phyloP scores from a whole-genome alignment of 1,284 basidiomycete genomes.

The Cystobasidium pallidum region DNA sequence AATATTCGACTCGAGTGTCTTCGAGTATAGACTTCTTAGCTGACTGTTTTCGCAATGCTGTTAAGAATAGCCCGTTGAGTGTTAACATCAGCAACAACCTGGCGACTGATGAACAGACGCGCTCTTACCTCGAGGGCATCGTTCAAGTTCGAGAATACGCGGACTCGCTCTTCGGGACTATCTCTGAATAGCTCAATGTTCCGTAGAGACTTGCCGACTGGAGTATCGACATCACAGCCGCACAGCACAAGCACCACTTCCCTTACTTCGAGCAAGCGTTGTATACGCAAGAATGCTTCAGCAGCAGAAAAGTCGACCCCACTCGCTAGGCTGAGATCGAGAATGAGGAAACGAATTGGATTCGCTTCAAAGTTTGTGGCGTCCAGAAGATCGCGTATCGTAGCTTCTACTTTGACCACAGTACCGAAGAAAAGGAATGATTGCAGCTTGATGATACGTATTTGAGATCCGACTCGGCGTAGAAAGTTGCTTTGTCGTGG shows the following conservation, averaged over 20 bases:
- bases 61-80: no score
- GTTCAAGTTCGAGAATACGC: conserved; percentile 80
- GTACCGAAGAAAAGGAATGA: conserved; percentile 92
- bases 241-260: conserved; percentile 85
- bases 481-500: conserved; percentile 78
- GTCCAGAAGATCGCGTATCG: conserved; percentile 74
- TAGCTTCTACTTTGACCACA: conserved; percentile 55
- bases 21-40: conserved; percentile 57
- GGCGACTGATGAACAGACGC: conserved; percentile 56
- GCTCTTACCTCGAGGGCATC: conserved; percentile 94
- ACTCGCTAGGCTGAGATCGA: conserved; percentile 81
- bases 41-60: conserved; percentile 57
- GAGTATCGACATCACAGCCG: conserved; percentile 67
- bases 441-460: conserved; percentile 85
- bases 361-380: conserved; percentile 73
- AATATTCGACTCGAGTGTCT: conserved; percentile 50
- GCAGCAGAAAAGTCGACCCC: conserved; percentile 94
- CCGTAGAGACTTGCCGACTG: conserved; percentile 70
- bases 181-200: conserved; percentile 74
- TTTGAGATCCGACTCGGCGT: conserved; percentile 86
- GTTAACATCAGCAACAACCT: no score
- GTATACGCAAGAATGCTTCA: conserved; percentile 90
- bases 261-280: conserved; percentile 75
- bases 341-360: conserved; percentile 85
- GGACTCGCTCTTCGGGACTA: conserved; percentile 68